A percentile compares a stretch with the other conserved stretches of the same genome.
These are phyloP conservation scores for Diatrype stigma DNA, from an alignment of 2,329 filamentous ascomycete genomes.

Conservation along the genomic window DNA sequence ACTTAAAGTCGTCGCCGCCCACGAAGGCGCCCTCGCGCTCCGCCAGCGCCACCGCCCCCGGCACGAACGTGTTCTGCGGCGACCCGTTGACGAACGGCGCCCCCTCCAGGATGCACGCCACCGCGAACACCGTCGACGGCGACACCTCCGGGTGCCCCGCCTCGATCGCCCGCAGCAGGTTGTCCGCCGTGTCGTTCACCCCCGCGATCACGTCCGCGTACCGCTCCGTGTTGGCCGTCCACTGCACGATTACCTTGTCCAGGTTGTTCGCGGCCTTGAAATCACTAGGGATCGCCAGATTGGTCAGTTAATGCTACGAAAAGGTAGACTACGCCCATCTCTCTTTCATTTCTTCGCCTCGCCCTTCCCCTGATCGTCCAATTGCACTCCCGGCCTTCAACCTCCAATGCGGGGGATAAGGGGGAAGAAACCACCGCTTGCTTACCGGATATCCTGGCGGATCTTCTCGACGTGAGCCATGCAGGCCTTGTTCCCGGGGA, in stretches of 20 bases:
- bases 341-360: no score
- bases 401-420: no score
- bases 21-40: conserved; percentile 86
- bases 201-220: conserved; percentile 84
- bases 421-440: no score
- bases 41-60: conserved; percentile 83
- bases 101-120: conserved; percentile 86
- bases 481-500: conserved; percentile 79
- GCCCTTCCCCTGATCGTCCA: no score
- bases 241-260: conserved; percentile 95
- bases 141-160: conserved; percentile 84
- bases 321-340: no score
- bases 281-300: conserved; percentile 49
- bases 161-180: conserved; percentile 84
- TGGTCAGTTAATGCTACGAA: not conserved
- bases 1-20: conserved; percentile 99
- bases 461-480: conserved; percentile 88
- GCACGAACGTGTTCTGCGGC: conserved; percentile 98
- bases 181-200: conserved; percentile 95
- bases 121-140: conserved; percentile 92
- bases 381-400: no score
- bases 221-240: conserved; percentile 98
- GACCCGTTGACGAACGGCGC: conserved; percentile 98
- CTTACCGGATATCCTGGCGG: conserved; percentile 83
- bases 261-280: conserved; percentile 84